Evolutionary conservation across 257 asterid species (phyloP).

Genomic region (Euphrasia confusa): DNA sequence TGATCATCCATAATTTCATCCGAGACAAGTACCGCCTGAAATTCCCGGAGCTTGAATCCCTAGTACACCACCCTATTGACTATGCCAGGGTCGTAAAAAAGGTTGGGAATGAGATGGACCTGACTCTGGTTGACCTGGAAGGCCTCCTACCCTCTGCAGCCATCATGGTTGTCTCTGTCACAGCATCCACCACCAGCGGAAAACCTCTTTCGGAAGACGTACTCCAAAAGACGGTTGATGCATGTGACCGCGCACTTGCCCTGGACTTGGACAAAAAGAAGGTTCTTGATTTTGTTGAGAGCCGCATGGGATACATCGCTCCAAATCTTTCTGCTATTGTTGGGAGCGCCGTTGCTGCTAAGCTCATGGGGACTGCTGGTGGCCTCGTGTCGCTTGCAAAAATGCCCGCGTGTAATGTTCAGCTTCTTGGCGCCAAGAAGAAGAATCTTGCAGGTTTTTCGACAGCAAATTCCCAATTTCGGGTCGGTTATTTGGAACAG

Average conservation of each 20-base stretch:
- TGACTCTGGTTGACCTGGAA: slow-evolving; percentile 94
- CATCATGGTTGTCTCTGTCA: slow-evolving; percentile 93
- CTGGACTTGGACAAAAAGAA: slow-evolving; percentile 80
- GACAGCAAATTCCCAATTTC: slow-evolving; percentile 82
- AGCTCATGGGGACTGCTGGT: slow-evolving; percentile 97
- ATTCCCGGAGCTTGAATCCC: slow-evolving; percentile 93
- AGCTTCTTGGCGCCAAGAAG: slow-evolving; percentile 92
- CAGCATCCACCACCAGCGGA: slow-evolving; percentile 98
- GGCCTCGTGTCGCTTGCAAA: slow-evolving; percentile 83
- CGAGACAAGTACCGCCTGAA: slow-evolving; percentile 92
- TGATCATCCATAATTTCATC: slow-evolving; percentile 85
- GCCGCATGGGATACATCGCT: slow-evolving; percentile 93
- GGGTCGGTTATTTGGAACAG: slow-evolving; percentile 88
- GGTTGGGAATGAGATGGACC: slow-evolving; percentile 81
- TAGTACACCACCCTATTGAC: slow-evolving; percentile 94
- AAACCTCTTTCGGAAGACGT: slow-evolving; percentile 93
- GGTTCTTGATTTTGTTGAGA: slow-evolving; percentile 94
- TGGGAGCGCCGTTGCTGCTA: slow-evolving; percentile 98
- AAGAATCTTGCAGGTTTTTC: slow-evolving; percentile 93
- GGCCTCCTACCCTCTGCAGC: slow-evolving; percentile 92
- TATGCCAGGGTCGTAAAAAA: slow-evolving; percentile 91
- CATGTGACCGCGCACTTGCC: slow-evolving; percentile 87
- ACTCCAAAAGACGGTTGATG: slow-evolving; percentile 74
- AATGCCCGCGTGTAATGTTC: slow-evolving; percentile 99
- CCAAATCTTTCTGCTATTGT: slow-evolving; percentile 95